Conservation (phyloP, 805 yeast genomes). For the Candida caryicola region DNA sequence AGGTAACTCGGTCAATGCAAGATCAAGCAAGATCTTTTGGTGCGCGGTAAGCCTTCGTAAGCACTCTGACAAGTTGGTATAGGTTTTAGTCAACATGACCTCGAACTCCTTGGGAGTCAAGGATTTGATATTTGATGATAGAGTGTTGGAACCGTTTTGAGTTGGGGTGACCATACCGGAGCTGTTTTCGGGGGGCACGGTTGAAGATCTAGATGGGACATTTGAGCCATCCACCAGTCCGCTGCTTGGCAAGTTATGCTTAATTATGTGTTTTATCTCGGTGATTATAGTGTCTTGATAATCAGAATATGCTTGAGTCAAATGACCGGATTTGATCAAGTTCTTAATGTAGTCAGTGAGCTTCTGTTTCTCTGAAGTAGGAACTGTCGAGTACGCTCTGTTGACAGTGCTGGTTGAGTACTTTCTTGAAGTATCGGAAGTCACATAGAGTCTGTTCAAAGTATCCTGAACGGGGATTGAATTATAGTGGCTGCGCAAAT, state of each 20-base stretch:
- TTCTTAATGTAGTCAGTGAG: conserved; percentile 52
- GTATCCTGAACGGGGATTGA: conserved; percentile 48
- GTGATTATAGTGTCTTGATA: conserved; percentile 68
- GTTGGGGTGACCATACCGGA: conserved; percentile 4
- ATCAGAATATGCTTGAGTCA: conserved; percentile 56
- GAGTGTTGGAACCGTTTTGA: conserved; percentile 14
- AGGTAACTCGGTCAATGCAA: conserved; percentile 46
- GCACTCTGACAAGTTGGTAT: conserved; percentile 65
- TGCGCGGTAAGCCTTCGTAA: conserved; percentile 72
- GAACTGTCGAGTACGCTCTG: conserved; percentile 36
- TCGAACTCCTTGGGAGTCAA: conserved; percentile 77
- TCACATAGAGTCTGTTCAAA: conserved; percentile 43
- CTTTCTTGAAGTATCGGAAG: conserved; percentile 25
- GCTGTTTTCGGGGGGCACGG: conserved; percentile 23
- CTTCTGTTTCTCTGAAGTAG: conserved; percentile 32
- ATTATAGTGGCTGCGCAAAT: conserved; percentile 58
- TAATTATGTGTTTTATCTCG: conserved; percentile 72
- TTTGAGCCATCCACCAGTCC: conserved; percentile 22
- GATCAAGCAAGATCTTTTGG: conserved; percentile 73
- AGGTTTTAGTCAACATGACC: conserved; percentile 59
- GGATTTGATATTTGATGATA: conserved; percentile 50
- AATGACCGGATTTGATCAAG: conserved; percentile 58
- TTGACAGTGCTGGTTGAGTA: conserved; percentile 20
- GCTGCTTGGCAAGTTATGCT: conserved; percentile 55
- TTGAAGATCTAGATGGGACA: conserved; percentile 27